Evolutionary conservation across 805 yeast genomes (phyloP).

Genomic region (Saccharomycopsis lassenensis): DNA sequence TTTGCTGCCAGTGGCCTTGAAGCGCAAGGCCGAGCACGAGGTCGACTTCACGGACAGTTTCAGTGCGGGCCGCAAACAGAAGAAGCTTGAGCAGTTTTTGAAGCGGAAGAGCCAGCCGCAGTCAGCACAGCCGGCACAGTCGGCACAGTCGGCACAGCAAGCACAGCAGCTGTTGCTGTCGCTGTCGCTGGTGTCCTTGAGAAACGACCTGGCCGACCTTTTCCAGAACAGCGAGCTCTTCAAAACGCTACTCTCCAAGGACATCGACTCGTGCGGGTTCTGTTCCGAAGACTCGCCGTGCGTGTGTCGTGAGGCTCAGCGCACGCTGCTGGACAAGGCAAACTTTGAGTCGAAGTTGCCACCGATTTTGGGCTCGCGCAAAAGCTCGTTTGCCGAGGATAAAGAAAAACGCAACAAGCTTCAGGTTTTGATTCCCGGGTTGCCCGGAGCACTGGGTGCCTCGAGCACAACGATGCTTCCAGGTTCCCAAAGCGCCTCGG

Average conservation of each 20-base stretch:
- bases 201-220: too few species aligned
- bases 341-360: constrained; percentile 1
- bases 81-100: constrained; percentile 11
- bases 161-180: too few species aligned
- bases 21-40: constrained; percentile 8
- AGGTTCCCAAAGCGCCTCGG: too few species aligned
- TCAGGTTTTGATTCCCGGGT: too few species aligned
- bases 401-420: too few species aligned
- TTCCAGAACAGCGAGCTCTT: constrained; percentile 12
- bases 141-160: neutral
- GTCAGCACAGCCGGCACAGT: constrained; percentile 1
- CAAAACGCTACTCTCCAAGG: constrained; percentile 10
- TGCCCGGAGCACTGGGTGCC: too few species aligned
- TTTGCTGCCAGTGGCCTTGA: constrained; percentile 8
- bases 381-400: too few species aligned
- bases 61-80: constrained; percentile 15
- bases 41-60: constrained; percentile 14
- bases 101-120: neutral
- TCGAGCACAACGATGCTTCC: too few species aligned
- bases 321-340: neutral
- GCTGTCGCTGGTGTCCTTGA: too few species aligned
- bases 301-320: constrained; percentile 65
- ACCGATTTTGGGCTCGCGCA: neutral
- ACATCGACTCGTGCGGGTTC: constrained; percentile 73
- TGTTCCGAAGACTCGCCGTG: constrained; percentile 90